These are phyloP conservation scores for Postia placenta DNA, from an alignment of 768 basidiomycete genomes.

Conservation along the genomic window DNA sequence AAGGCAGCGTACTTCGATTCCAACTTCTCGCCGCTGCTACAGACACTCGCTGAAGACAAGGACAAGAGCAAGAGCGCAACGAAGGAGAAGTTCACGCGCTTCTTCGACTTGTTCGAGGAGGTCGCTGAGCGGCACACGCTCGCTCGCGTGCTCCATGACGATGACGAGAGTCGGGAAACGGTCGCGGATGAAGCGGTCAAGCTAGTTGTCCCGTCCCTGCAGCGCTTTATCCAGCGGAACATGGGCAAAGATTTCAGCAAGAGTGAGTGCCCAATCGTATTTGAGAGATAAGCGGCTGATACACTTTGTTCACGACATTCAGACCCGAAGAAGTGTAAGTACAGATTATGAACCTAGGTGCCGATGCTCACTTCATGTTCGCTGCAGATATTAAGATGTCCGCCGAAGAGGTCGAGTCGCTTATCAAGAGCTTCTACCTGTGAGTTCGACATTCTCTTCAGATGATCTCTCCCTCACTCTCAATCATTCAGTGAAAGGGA, in stretches of 20 bases:
- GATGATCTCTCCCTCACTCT: not conserved
- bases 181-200: conserved; percentile 71
- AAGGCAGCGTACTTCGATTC: conserved; percentile 82
- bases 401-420: conserved; percentile 65
- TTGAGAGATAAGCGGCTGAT: not conserved
- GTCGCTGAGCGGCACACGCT: conserved; percentile 69
- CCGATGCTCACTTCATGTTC: conserved; percentile 1
- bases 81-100: conserved; percentile 80
- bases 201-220: conserved; percentile 68
- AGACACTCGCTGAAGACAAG: conserved; percentile 45
- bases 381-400: conserved; percentile 71
- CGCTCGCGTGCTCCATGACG: conserved; percentile 66
- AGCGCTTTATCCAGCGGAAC: conserved; percentile 70
- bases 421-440: conserved; percentile 57
- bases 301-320: not conserved
- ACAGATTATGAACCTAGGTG: not conserved
- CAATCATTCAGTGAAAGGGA: not conserved
- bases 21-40: conserved; percentile 76
- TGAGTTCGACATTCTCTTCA: conserved; percentile 5
- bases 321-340: conserved; percentile 68
- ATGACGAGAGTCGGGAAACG: conserved; percentile 48
- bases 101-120: conserved; percentile 78
- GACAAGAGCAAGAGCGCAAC: conserved; percentile 50
- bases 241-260: conserved; percentile 81
- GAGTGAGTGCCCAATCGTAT: conserved; percentile 41